Evolutionary conservation across 768 basidiomycete species (phyloP).

Genomic region (Pholiota molesta): DNA sequence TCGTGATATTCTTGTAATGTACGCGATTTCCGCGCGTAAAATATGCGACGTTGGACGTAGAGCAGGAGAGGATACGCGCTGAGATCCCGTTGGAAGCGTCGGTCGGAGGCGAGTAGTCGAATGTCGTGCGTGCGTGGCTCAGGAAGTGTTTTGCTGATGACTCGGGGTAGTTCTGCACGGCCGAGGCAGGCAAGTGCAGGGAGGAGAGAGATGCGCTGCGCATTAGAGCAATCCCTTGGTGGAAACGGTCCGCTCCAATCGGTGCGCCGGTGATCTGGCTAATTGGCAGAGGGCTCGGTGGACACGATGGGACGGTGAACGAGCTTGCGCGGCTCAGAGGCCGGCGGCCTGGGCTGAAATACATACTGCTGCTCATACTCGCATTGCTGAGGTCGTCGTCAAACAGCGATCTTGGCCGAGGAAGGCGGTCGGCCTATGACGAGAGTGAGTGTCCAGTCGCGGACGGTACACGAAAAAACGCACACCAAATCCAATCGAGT

Average conservation of each 20-base stretch:
- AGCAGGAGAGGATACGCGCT: slow-evolving; percentile 43
- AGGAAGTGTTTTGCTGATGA: slow-evolving; percentile 29
- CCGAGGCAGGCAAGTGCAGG: slow-evolving; percentile 11
- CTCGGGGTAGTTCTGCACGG: slow-evolving; percentile 20
- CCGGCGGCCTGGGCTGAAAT: slow-evolving; percentile 19
- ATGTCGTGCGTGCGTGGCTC: slow-evolving; percentile 23
- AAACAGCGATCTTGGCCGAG: slow-evolving; percentile 4
- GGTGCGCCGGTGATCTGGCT: neutral
- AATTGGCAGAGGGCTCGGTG: slow-evolving; percentile 14
- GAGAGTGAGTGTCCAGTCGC: neutral
- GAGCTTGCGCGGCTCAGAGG: slow-evolving; percentile 30
- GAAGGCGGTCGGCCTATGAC: slow-evolving; percentile 15
- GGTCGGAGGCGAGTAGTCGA: slow-evolving; percentile 28
- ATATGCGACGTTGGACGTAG: slow-evolving; percentile 44
- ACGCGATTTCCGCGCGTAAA: slow-evolving; percentile 60
- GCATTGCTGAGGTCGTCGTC: slow-evolving; percentile 4
- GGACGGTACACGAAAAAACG: slow-evolving; percentile 15
- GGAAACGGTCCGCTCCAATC: neutral
- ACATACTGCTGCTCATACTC: slow-evolving; percentile 18
- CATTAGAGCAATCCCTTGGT: slow-evolving; percentile 20
- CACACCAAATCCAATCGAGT: slow-evolving; percentile 25
- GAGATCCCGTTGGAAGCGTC: slow-evolving; percentile 17
- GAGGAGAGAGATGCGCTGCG: slow-evolving; percentile 28
- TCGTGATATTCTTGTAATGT: slow-evolving; percentile 49
- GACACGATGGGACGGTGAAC: slow-evolving; percentile 22